Evolutionary conservation across 306 rosid genomes (phyloP), one percentile per base, ranked within the genome.

Genomic region (Leucaena leucocephala): DNA sequence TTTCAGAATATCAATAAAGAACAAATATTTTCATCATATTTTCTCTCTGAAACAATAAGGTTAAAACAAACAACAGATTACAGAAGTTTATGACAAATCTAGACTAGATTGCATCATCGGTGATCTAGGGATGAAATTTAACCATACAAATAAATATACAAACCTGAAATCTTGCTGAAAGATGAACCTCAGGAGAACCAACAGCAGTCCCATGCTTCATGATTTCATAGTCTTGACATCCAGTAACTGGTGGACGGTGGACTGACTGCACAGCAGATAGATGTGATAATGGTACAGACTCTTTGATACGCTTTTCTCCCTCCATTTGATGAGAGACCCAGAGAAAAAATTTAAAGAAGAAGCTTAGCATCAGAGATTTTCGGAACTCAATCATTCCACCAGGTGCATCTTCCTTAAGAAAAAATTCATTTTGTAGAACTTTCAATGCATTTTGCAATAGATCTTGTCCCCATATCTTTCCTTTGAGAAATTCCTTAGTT

Each of bases 351-450:
- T 95, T 95, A 67, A 95, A 95, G 82, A 92, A 95, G 88, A 92
- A 95, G 86, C 98, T 88, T 38, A 85, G 64, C 33, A 87, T 91
- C 86, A 95, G 82, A 80, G 98, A 91, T 78, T 84, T 91, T 57
- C 98, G 89, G 69, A 92, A 95, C 87, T 92, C 98, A 76, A 95
- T 91, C 98, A 95, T 95, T 76, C 98, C 98, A 71, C 97, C 98
- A 3, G 98, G 98, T 78, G 98, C 98, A 65, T 86, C 72, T 59
- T 87, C 96, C 75, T 86, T 88, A 35, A 95, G 88, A 65, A 73
- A 71, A 57, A 92, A 69, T 83, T 92, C 98, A 62, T 81, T 77
- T 59, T 84, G 94, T 38, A 92, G 77, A 62, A 90, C 81, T 83
- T 87, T 68, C 74, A 95, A 76, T 80, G 96, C 87, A 83, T 77